Evolutionary conservation across 306 rosid species (phyloP).

Genomic region (Canavalia ensiformis): DNA sequence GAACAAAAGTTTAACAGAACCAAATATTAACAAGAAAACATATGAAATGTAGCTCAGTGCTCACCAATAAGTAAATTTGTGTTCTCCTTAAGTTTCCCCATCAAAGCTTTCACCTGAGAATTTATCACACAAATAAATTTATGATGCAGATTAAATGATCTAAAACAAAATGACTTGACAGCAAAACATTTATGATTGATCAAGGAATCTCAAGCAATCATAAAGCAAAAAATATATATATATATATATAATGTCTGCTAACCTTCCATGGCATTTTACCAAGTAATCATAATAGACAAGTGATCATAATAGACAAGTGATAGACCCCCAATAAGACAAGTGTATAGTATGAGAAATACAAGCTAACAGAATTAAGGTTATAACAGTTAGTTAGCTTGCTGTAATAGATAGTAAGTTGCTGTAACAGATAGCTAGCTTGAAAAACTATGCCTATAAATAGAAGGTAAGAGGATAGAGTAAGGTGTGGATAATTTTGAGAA

Average conservation of each 20-base stretch:
- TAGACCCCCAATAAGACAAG: too few species aligned
- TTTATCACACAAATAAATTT: slow-evolving; percentile 40
- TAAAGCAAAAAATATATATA: slow-evolving; percentile 3
- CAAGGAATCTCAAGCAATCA: slow-evolving; percentile 27
- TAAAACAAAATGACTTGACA: slow-evolving; percentile 1
- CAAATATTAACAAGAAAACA: slow-evolving; percentile 35
- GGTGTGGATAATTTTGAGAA: too few species aligned
- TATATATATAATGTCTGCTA: neutral
- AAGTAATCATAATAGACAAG: slow-evolving; percentile 6
- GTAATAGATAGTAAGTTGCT: too few species aligned
- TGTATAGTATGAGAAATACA: too few species aligned
- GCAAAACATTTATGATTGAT: slow-evolving; percentile 36
- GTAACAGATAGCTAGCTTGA: too few species aligned
- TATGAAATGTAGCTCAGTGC: slow-evolving; percentile 43
- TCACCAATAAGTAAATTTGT: slow-evolving; percentile 85
- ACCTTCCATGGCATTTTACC: neutral
- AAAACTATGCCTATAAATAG: too few species aligned
- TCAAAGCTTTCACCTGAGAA: slow-evolving; percentile 75
- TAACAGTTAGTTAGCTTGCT: too few species aligned
- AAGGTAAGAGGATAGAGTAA: too few species aligned
- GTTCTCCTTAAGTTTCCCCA: slow-evolving; percentile 70
- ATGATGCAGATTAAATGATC: slow-evolving; percentile 26
- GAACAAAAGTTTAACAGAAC: slow-evolving; percentile 7
- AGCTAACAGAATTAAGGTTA: too few species aligned
- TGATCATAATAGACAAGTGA: neutral